These are phyloP conservation scores for Ploettnerulaceae sp. DNA, from an alignment of 2,329 filamentous ascomycete genomes.

Conservation along the genomic window DNA sequence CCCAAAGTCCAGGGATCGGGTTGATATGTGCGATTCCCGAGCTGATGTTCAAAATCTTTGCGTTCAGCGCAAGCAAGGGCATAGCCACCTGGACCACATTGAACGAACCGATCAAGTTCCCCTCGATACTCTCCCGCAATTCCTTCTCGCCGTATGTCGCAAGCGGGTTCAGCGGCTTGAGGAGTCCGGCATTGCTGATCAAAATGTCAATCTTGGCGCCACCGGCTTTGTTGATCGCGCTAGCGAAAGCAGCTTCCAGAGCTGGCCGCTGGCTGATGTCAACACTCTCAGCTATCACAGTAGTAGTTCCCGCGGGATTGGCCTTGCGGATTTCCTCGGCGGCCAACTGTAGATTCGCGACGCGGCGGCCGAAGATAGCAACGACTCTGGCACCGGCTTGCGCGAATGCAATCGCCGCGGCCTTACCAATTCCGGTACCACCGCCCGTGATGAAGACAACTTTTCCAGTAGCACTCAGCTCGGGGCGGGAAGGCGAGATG, in stretches of 20 bases:
- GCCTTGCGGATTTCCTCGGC: slow-evolving; percentile 35
- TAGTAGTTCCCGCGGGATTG: slow-evolving; percentile 30
- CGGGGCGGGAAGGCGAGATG: slow-evolving; percentile 38
- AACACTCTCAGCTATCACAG: slow-evolving; percentile 33
- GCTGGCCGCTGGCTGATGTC: slow-evolving; percentile 33
- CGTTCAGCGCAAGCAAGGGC: slow-evolving; percentile 30
- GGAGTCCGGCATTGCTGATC: slow-evolving; percentile 36
- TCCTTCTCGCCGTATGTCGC: slow-evolving; percentile 29
- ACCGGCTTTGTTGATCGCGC: slow-evolving; percentile 23
- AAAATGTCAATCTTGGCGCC: slow-evolving; percentile 37
- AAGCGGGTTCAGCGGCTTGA: slow-evolving; percentile 31
- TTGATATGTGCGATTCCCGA: slow-evolving; percentile 35
- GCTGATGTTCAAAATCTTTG: slow-evolving; percentile 36
- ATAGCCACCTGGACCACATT: slow-evolving; percentile 35
- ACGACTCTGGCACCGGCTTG: slow-evolving; percentile 41
- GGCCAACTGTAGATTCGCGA: slow-evolving; percentile 34
- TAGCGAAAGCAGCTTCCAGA: slow-evolving; percentile 34
- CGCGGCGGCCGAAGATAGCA: slow-evolving; percentile 40
- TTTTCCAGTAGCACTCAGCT: slow-evolving; percentile 38
- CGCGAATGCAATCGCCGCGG: slow-evolving; percentile 40
- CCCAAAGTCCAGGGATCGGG: slow-evolving; percentile 22
- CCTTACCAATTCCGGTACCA: slow-evolving; percentile 42
- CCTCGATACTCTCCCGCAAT: slow-evolving; percentile 34
- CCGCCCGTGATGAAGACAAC: slow-evolving; percentile 41
- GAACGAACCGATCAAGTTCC: slow-evolving; percentile 35